Evolutionary conservation across 192 early-diverging fungal genomes (phyloP), one percentile per base, ranked within the genome.

Genomic region (Coemansia sp.): DNA sequence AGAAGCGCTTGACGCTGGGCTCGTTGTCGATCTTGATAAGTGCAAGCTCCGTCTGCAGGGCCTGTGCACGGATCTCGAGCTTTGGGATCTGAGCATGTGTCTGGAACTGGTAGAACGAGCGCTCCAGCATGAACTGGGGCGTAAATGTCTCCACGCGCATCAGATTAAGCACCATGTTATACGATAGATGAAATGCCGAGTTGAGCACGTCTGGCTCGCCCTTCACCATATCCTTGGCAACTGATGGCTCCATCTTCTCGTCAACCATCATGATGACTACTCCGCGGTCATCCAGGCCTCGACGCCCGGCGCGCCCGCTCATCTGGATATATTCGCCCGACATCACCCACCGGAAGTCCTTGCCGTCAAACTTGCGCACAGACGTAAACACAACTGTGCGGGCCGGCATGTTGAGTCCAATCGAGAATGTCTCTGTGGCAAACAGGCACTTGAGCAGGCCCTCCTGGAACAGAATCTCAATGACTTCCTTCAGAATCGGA

Each of bases 321-420:
- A 99, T 99, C 82, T 99, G 97, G 80, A 98, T 99, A 80, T 99
- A 99, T 83, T 99, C 97, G 71, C 97, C 97, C 40, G 88, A 88
- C 61, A 88, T 87, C 18, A 96, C 85, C 87, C 90, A 94, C 59
- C 97, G 87, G 18, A 79, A 85, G 43, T 91, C 89, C 65, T 90
- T 90, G 58, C 97, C 97, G 73, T 99, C 97, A 68, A 87, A 98
- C 66, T 99, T 99, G 58, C 90, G 87, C 6, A 95, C 90, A 56
- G 89, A 87, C 0, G 96, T 97, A 65, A 99, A 99, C 3, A 99
- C 94, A 18, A 99, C 97, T 1, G 97, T 99, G 68, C 94, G 95
- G 69, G 97, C 95, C 21, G 97, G 97, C 97, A 99, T 99, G 85
- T 99, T 99, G 61, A 99, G 82, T 22, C 97, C 97, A 63, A 99